phyloP scores from a whole-genome alignment of 1,284 basidiomycete species.

The Rhodotorula sp. region DNA sequence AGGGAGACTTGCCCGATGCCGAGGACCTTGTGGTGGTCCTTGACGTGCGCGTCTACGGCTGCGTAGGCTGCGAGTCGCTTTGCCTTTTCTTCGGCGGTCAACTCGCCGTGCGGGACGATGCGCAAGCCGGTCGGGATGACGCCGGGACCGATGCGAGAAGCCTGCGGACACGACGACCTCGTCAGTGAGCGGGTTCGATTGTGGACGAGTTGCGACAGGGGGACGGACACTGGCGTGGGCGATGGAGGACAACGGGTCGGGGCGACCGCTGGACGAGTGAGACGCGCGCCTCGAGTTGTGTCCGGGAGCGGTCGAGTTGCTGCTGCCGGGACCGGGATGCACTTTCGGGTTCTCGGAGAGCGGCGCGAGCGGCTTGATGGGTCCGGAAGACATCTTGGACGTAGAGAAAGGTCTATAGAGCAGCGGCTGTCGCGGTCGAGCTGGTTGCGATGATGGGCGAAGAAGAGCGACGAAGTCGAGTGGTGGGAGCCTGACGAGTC shows the following conservation, averaged over 20 bases:
- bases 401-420: not conserved
- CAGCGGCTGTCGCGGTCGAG: not conserved
- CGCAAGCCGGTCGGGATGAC: slow-evolving; percentile 26
- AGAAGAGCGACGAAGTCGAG: not conserved
- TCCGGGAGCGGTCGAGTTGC: slow-evolving; percentile 4
- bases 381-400: not conserved
- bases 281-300: slow-evolving; percentile 26
- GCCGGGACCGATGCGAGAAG: slow-evolving; percentile 33
- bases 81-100: slow-evolving; percentile 51
- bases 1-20: slow-evolving; percentile 72
- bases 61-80: slow-evolving; percentile 91
- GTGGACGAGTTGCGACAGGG: not conserved
- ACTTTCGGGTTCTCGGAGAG: slow-evolving; percentile 28
- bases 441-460: not conserved
- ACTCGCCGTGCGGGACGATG: slow-evolving; percentile 22
- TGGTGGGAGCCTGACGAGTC: too few relatives aligned
- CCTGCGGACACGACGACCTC: slow-evolving; percentile 1
- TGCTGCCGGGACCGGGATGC: slow-evolving; percentile 1
- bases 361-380: slow-evolving; percentile 9
- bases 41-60: slow-evolving; percentile 87
- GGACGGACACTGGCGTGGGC: slow-evolving; percentile 30
- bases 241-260: slow-evolving; percentile 36
- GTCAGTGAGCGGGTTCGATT: not conserved
- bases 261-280: slow-evolving; percentile 16
- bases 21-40: slow-evolving; percentile 79